These are phyloP conservation scores for Heterobasidion occidentale DNA, from an alignment of 1,284 basidiomycete genomes.

Conservation along the genomic window DNA sequence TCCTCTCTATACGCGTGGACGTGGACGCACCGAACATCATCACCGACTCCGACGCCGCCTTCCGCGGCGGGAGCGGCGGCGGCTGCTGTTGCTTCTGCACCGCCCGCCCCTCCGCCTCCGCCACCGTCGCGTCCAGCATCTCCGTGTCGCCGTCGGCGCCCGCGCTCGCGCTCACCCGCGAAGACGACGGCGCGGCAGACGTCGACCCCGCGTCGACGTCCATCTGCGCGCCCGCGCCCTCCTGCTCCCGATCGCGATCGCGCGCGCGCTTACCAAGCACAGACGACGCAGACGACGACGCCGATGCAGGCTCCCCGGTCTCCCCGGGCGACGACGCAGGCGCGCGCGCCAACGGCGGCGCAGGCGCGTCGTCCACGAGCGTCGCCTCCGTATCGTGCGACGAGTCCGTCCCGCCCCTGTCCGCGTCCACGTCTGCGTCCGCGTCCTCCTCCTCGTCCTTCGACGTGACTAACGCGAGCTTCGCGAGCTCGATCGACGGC, in stretches of 20 bases:
- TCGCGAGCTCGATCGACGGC: constrained; percentile 81
- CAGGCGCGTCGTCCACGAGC: constrained; percentile 62
- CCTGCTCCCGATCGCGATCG: constrained; percentile 31
- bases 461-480: constrained; percentile 87
- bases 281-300: constrained; percentile 34
- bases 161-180: not conserved
- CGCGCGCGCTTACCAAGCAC: constrained; percentile 70
- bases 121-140: constrained; percentile 24
- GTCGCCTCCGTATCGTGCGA: constrained; percentile 81
- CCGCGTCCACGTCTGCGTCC: constrained; percentile 32
- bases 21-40: constrained; percentile 80
- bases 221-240: constrained; percentile 38
- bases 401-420: constrained; percentile 65
- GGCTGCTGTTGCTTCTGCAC: constrained; percentile 22
- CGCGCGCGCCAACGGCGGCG: not conserved
- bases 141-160: constrained; percentile 34
- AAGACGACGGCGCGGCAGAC: constrained; percentile 3
- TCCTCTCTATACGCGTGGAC: too few relatives aligned
- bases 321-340: constrained; percentile 4
- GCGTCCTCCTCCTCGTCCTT: constrained; percentile 80
- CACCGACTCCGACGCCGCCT: constrained; percentile 60
- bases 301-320: constrained; percentile 7
- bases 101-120: constrained; percentile 14
- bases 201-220: constrained; percentile 26
- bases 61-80: constrained; percentile 52